Percentiles rank a stretch among this genome's conserved stretches.
Conservation (phyloP, 139 green algal species). For the Diplosphaera chodatii region DNA sequence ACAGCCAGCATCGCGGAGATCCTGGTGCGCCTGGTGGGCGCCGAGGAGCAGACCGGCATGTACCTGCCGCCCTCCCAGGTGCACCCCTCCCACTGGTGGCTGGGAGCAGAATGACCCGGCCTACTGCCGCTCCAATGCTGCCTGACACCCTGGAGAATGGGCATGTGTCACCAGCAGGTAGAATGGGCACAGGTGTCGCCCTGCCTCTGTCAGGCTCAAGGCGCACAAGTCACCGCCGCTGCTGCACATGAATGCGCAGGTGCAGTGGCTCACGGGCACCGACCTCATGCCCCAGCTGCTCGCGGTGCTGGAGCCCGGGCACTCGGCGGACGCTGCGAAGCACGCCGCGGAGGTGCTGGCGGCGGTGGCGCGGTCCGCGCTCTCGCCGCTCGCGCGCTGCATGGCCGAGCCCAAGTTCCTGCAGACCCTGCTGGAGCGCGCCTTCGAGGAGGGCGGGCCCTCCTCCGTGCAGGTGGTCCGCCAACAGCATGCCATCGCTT, state of each 20-base stretch:
- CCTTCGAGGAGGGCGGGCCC: constrained; percentile 14
- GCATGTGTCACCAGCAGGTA: too few relatives aligned
- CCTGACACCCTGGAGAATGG: too few relatives aligned
- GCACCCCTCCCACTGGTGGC: too few relatives aligned
- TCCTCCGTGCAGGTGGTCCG: constrained; percentile 7
- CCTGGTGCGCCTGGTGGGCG: constrained; percentile 72
- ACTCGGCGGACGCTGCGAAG: constrained; percentile 45
- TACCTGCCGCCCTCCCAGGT: background rate
- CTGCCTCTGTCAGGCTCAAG: too few relatives aligned
- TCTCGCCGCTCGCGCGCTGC: constrained; percentile 55
- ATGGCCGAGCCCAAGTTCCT: constrained; percentile 41
- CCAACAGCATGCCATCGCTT: too few relatives aligned
- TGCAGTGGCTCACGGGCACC: constrained; percentile 74
- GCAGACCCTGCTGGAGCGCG: constrained; percentile 22
- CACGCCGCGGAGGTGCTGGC: constrained; percentile 47
- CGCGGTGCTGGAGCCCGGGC: constrained; percentile 31
- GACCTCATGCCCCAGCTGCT: constrained; percentile 66
- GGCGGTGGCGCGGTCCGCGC: constrained; percentile 59
- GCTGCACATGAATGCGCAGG: too few relatives aligned
- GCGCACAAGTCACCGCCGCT: too few relatives aligned
- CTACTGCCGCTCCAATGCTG: too few relatives aligned
- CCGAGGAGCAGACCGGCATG: constrained; percentile 55
- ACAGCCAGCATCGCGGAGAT: constrained; percentile 77
- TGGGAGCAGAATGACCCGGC: too few relatives aligned
- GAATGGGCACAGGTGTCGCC: too few relatives aligned